Evolutionary conservation across 306 rosid genomes (phyloP).

Genomic region (Astragalus glycyphyllos): DNA sequence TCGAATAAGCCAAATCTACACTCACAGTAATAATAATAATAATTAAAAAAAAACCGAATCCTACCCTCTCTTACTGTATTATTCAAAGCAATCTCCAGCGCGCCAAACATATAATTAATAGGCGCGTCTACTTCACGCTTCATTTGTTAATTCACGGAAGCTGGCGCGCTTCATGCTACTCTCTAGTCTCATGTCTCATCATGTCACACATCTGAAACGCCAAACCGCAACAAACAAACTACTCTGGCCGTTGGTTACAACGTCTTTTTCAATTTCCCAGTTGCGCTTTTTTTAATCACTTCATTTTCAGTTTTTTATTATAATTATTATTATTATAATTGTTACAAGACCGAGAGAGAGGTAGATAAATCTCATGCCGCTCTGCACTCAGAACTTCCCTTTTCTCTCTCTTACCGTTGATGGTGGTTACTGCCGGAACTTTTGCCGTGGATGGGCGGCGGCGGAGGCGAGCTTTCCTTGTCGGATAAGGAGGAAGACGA

Average conservation of each 20-base stretch:
- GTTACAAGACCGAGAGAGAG: slow-evolving; percentile 3
- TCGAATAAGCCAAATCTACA: background rate
- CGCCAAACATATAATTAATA: slow-evolving; percentile 30
- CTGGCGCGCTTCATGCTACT: slow-evolving; percentile 56
- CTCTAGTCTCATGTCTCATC: slow-evolving; percentile 36
- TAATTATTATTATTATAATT: background rate
- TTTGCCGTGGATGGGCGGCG: slow-evolving; percentile 67
- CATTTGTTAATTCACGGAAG: slow-evolving; percentile 14
- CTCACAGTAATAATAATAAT: too few species aligned
- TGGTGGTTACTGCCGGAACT: slow-evolving; percentile 52
- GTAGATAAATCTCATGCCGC: slow-evolving; percentile 44
- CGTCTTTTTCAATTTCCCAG: slow-evolving; percentile 43
- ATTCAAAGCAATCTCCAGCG: slow-evolving; percentile 35
- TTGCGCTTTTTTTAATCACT: slow-evolving; percentile 2
- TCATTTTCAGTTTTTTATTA: slow-evolving; percentile 20
- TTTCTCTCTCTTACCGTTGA: slow-evolving; percentile 51
- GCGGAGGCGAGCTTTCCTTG: slow-evolving; percentile 46
- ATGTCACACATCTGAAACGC: slow-evolving; percentile 21
- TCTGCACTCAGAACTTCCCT: slow-evolving; percentile 44
- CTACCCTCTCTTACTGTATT: background rate
- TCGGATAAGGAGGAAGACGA: slow-evolving; percentile 46
- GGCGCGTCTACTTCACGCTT: slow-evolving; percentile 41
- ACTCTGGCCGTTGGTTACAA: slow-evolving; percentile 37
- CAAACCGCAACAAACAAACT: slow-evolving; percentile 41
- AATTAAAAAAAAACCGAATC: background rate